Percentiles rank a stretch among this genome's conserved stretches.
These are phyloP conservation scores for Pythium sukuiense DNA, from an alignment of 352 stramenopile genomes.

Conservation along the genomic window DNA sequence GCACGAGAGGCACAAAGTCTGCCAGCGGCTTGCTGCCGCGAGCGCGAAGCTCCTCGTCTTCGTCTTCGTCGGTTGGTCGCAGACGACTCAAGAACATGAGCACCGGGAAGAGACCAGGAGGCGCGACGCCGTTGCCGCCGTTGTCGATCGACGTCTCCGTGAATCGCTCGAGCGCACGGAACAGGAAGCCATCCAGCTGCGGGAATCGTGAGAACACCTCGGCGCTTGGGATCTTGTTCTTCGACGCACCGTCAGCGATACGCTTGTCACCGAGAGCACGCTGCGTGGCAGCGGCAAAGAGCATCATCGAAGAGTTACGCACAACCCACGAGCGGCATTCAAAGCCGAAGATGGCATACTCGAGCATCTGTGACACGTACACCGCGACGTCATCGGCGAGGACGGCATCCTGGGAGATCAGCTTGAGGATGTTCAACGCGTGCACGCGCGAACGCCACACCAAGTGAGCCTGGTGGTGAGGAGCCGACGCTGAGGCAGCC, in stretches of 20 bases:
- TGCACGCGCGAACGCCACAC: conserved; percentile 81
- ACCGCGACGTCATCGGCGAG: conserved; percentile 80
- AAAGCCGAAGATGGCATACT: conserved; percentile 81
- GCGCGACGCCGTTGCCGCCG: conserved; percentile 30
- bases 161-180: conserved; percentile 49
- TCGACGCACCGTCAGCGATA: conserved; percentile 67
- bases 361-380: conserved; percentile 88
- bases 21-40: conserved; percentile 31
- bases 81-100: conserved; percentile 82
- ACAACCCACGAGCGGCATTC: conserved; percentile 85
- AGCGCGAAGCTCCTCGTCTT: conserved; percentile 25
- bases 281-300: conserved; percentile 82
- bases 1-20: conserved; percentile 68
- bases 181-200: conserved; percentile 63
- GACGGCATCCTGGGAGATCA: conserved; percentile 88
- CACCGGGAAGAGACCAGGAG: conserved; percentile 69
- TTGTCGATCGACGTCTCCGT: conserved; percentile 17
- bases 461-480: conserved; percentile 47
- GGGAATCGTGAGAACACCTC: conserved; percentile 84
- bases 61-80: conserved; percentile 58
- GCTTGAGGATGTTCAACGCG: conserved; percentile 88
- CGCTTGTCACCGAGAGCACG: conserved; percentile 83
- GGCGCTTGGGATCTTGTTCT: conserved; percentile 58
- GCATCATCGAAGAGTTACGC: conserved; percentile 92
- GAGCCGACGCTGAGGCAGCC: conserved; percentile 10